These are phyloP conservation scores for Fusarium compactum DNA, from an alignment of 2,329 filamentous ascomycete species.

Conservation along the genomic window DNA sequence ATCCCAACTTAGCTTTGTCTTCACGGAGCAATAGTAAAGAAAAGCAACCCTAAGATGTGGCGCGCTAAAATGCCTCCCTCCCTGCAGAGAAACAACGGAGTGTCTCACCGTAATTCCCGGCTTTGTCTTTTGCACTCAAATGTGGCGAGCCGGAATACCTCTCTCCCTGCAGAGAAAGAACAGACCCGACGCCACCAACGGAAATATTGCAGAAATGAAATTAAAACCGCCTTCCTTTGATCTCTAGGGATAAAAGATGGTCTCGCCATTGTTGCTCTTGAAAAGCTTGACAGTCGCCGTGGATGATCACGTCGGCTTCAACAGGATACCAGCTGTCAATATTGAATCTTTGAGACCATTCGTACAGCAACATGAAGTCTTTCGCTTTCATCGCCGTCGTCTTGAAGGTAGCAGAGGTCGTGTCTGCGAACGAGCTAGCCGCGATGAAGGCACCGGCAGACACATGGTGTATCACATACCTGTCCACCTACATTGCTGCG, in stretches of 20 bases:
- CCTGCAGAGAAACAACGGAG: too few relatives aligned
- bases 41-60: too few relatives aligned
- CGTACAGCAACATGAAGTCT: neutral
- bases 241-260: neutral
- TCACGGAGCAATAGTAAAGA: too few relatives aligned
- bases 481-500: constrained; percentile 5
- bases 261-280: rapidly evolving
- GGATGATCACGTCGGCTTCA: neutral
- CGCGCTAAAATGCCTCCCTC: too few relatives aligned
- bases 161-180: too few relatives aligned
- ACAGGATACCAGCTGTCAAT: neutral
- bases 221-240: neutral
- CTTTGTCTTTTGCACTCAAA: too few relatives aligned
- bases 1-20: too few relatives aligned
- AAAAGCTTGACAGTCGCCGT: neutral
- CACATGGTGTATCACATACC: constrained; percentile 5
- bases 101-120: too few relatives aligned
- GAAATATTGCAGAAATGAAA: too few relatives aligned
- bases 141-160: too few relatives aligned
- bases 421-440: neutral
- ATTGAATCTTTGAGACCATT: neutral
- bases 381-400: neutral
- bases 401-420: neutral
- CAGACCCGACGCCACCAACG: too few relatives aligned
- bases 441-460: neutral